Evolutionary conservation across 306 rosid genomes (phyloP), one percentile per base, ranked within the genome.

Genomic region (Dicorynia guianensis): DNA sequence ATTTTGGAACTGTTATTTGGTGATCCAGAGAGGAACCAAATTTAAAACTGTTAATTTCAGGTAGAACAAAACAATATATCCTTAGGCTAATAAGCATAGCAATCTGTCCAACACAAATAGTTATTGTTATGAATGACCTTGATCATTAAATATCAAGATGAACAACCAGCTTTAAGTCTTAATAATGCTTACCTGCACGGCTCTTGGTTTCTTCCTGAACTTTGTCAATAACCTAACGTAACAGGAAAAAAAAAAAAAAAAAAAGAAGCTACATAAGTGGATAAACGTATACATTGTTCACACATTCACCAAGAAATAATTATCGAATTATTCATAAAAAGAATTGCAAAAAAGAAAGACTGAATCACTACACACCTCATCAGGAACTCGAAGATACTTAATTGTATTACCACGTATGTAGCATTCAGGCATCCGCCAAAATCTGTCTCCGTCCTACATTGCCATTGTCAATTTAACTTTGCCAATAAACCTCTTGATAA

Each of bases 341-440:
- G 20, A 38, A 6, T 25, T 25, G 8, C 2, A 47, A 69, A 64
- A 19, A 25, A 48, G 5, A 63, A 42, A 10, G 14, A 66, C n/a
- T 17, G 7, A 3, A 12, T 12, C 1, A 25, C 58, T 19, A 19
- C 84, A 66, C 67, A 95, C 99, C 97, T 95, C 99, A 81, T 95
- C 99, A 48, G 99, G 99, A 80, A 95, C 99, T 61, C 99, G 85
- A 58, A 95, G 96, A 67, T 95, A 95, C 89, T 95, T 95, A 49
- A 95, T 95, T 0, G 99, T 95, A 73, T 95, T 95, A 17, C 99
- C 99, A 5, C 99, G 96, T 40, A 95, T 90, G 74, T 95, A 95
- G 82, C 97, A 95, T 78, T 95, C 99, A 4, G 97, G 97, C 99
- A 90, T 95, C 33, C 99, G 87, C 99, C 99, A 95, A 89, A 95